phyloP scores from a whole-genome alignment of 2,329 filamentous ascomycete genomes.

The Phoma sp. region DNA sequence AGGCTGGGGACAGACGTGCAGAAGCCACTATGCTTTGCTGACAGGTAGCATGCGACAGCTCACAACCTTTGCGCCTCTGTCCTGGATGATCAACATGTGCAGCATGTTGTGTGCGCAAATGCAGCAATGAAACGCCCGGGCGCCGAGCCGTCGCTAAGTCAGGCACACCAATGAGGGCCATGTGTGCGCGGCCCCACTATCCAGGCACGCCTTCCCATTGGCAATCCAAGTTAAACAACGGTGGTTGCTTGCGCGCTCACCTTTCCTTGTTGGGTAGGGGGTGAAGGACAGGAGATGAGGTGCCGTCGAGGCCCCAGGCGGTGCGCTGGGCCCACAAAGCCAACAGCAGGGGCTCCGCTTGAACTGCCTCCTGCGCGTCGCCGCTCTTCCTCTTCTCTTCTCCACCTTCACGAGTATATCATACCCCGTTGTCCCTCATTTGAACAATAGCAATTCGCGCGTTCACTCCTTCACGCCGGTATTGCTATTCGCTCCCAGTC shows the following conservation, averaged over 20 bases:
- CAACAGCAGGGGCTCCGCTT: conserved; percentile 27
- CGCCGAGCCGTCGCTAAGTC: conserved; percentile 31
- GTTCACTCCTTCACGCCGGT: conserved; percentile 49
- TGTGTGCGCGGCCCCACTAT: conserved; percentile 6
- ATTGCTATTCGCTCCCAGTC: conserved; percentile 36
- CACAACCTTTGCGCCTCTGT: conserved; percentile 22
- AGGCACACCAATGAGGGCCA: conserved; percentile 41
- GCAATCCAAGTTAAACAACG: conserved; percentile 31
- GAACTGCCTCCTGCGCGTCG: conserved; percentile 29
- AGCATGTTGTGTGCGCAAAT: conserved; percentile 16
- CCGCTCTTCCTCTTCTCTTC: conserved; percentile 32
- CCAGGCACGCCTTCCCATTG: conserved; percentile 36
- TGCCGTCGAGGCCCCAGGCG: conserved; percentile 23
- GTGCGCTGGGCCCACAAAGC: conserved; percentile 16
- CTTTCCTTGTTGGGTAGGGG: conserved; percentile 17
- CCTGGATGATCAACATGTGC: conserved; percentile 29
- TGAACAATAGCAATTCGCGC: conserved; percentile 39
- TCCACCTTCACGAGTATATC: conserved; percentile 38
- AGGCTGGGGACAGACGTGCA: conserved; percentile 2
- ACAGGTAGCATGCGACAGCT: conserved; percentile 14
- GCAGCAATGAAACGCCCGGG: conserved; percentile 21
- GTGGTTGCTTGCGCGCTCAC: conserved; percentile 26
- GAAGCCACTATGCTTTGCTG: conserved; percentile 5
- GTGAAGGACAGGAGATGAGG: conserved; percentile 32
- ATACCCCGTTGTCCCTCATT: conserved; percentile 32